phyloP scores from a whole-genome alignment of 1,284 basidiomycete genomes.

The Moniliella sp. region DNA sequence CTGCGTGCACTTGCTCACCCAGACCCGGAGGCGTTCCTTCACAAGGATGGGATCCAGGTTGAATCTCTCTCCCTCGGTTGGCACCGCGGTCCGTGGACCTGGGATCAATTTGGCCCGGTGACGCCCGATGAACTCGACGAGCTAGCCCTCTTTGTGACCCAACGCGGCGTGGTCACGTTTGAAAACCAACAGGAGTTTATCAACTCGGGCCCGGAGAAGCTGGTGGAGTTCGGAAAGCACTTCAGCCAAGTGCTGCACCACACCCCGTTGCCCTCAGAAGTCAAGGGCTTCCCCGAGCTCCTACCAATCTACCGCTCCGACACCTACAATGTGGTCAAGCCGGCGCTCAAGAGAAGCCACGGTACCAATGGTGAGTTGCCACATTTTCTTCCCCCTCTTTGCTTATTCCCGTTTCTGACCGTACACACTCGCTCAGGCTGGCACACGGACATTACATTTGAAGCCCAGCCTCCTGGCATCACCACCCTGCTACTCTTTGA shows the following conservation, averaged over 20 bases:
- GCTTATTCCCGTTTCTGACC: no score
- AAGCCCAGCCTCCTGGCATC: constrained; percentile 61
- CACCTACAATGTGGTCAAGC: no score
- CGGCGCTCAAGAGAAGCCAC: no score
- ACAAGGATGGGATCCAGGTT: constrained; percentile 38
- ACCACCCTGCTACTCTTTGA: constrained; percentile 65
- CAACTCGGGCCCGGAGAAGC: constrained; percentile 48
- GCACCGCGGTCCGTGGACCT: no score
- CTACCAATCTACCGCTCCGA: constrained; percentile 51
- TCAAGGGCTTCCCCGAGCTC: constrained; percentile 48
- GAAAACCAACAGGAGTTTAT: constrained; percentile 56
- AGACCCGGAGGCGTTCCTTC: constrained; percentile 44
- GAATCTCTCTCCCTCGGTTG: no score
- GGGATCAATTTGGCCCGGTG: constrained; percentile 49
- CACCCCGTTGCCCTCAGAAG: constrained; percentile 57
- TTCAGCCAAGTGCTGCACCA: constrained; percentile 45
- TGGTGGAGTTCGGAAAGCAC: constrained; percentile 46
- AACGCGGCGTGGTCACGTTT: constrained; percentile 54
- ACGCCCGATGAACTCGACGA: constrained; percentile 48
- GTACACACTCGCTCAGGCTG: constrained; percentile 37
- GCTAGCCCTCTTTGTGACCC: constrained; percentile 58
- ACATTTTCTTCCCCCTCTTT: no score
- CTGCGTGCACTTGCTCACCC: constrained; percentile 1
- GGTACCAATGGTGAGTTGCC: no score
- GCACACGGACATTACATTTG: constrained; percentile 45